A percentile compares a stretch with the other conserved stretches of the same genome.
Evolutionary conservation across 495 filamentous ascomycete species (phyloP).

Genomic region (Aspergillus asperescens): DNA sequence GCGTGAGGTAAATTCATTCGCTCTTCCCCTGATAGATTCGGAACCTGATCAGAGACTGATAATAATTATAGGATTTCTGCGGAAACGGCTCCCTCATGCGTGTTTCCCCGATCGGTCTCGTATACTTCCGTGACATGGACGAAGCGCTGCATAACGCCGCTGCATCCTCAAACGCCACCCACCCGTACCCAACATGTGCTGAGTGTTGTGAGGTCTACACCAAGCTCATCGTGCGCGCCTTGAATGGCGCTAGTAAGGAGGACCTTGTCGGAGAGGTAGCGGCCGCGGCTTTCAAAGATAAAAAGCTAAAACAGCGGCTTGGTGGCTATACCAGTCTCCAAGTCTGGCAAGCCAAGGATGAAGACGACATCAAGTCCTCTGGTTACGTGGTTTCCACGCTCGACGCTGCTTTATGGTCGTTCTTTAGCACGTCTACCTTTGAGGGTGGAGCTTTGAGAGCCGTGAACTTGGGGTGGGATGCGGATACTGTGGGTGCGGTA

Average conservation of each 20-base stretch:
- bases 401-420: slow-evolving; percentile 43
- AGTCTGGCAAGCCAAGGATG: slow-evolving; percentile 17
- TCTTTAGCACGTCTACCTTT: slow-evolving; percentile 39
- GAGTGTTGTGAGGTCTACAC: slow-evolving; percentile 43
- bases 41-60: not conserved
- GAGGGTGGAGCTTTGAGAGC: slow-evolving; percentile 38
- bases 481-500: slow-evolving; percentile 48
- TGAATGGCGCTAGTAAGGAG: slow-evolving; percentile 19
- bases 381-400: slow-evolving; percentile 47
- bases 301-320: slow-evolving; percentile 19
- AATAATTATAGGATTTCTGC: not conserved
- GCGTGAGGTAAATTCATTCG: not conserved
- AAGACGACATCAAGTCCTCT: slow-evolving; percentile 26
- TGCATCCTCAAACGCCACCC: slow-evolving; percentile 30
- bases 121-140: slow-evolving; percentile 19
- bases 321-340: slow-evolving; percentile 12
- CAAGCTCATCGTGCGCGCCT: slow-evolving; percentile 9
- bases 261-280: not conserved
- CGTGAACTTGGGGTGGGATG: slow-evolving; percentile 46
- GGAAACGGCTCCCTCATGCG: slow-evolving; percentile 46
- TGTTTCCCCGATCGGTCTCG: slow-evolving; percentile 34
- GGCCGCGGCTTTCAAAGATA: not conserved
- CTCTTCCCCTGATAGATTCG: not conserved
- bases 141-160: slow-evolving; percentile 26
- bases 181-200: slow-evolving; percentile 35